These are phyloP conservation scores for Peterozyma toletana DNA, from an alignment of 805 yeast genomes.

Conservation along the genomic window DNA sequence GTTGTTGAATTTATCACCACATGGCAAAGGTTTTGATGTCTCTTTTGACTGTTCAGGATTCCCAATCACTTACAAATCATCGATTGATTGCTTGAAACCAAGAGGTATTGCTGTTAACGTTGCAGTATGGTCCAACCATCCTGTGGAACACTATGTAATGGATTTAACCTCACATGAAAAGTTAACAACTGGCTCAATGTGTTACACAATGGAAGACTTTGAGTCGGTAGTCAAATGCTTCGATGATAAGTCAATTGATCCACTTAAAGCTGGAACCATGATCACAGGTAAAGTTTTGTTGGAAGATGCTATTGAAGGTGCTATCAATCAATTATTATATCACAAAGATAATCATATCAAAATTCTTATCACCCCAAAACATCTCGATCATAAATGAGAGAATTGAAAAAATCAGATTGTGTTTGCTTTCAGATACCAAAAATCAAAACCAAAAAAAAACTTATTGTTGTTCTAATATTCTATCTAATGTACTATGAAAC, in stretches of 20 bases:
- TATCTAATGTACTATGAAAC: too few species aligned
- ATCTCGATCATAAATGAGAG: constrained; percentile 8
- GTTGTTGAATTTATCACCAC: constrained; percentile 28
- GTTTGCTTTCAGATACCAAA: too few species aligned
- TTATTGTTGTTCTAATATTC: too few species aligned
- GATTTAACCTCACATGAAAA: constrained; percentile 51
- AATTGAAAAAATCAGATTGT: too few species aligned
- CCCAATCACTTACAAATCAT: constrained; percentile 43
- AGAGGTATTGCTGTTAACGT: constrained; percentile 56
- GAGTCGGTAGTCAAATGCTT: constrained; percentile 47
- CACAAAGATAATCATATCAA: constrained; percentile 52
- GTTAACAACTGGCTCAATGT: constrained; percentile 51
- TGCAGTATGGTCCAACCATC: constrained; percentile 55
- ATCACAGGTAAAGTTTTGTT: constrained; percentile 47
- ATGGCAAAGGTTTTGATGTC: constrained; percentile 37
- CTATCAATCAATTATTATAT: constrained; percentile 39
- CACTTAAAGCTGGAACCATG: constrained; percentile 34
- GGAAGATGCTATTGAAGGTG: constrained; percentile 45
- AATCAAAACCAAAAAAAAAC: too few species aligned
- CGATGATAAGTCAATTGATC: constrained; percentile 34
- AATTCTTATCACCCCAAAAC: constrained; percentile 41
- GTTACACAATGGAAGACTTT: constrained; percentile 51
- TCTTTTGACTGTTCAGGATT: constrained; percentile 52
- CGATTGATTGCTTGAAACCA: constrained; percentile 39
- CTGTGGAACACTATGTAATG: constrained; percentile 47